Base-by-base conservation (phyloP, 352 stramenopile genomes). In the Pythium diclinum region DNA sequence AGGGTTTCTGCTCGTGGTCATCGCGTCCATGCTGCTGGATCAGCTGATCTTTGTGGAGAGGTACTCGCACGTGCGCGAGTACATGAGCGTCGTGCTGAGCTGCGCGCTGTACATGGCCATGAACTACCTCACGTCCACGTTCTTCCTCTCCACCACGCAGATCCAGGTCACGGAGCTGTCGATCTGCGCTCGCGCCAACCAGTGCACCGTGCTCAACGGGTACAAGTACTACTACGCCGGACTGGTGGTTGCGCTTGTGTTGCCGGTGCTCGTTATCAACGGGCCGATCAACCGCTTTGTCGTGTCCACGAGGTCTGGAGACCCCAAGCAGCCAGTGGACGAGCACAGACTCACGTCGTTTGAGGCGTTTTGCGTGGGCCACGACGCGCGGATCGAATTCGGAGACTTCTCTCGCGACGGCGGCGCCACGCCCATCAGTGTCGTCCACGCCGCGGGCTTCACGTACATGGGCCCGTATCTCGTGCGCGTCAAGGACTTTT, bases 11-110 rank as follows among this genome's bases (percentile, higher is more conserved):
- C 63, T 69, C 48, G 56, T 69, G 63, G 36, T 64, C 38, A 56
- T 64, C 48, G 48, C 16, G 36, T 60, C 63, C 19, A 64, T 64
- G 55, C 49, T 69, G 48, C 36, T 69, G 55, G 63, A 63, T 36
- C 63, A 69, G 49, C 14, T 64, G 3, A 60, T 69, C 34, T 69
- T 69, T 36, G 63, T 63, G 14, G 63, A 69, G 44, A 40, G 46
- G 38, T 69, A 60, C 49, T 69, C 63, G 48, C 59, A 56, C n/a
- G 48, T 64, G 28, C 63, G 63, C 34, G 63, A 69, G 56, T 48
- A 34, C 32, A 38, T 69, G 16, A 64, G 33, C 7, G 56, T 69
- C 14, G 28, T 59, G 9, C n/a, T 61, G 19, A 69, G 63, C 49
- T 42, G 46, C 19, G 19, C 14, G 6, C 38, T 44, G 33, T 64